Conservation (phyloP, 352 stramenopile genomes). For the Thraustochytrium striatum region DNA sequence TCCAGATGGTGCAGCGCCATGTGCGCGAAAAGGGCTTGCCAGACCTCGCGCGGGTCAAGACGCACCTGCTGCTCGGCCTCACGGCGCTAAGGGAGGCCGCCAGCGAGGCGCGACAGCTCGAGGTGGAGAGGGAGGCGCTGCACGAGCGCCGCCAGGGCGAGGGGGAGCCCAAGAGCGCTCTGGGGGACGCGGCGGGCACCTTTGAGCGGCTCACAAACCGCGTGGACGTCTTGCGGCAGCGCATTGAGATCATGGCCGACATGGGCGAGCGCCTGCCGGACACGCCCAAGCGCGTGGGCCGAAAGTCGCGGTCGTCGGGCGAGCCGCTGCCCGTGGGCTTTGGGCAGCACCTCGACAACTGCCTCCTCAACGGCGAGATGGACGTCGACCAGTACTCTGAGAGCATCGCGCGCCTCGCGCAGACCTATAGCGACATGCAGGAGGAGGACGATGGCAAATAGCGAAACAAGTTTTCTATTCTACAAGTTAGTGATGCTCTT, state of each 20-base stretch:
- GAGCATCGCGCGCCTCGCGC: slow-evolving; percentile 16
- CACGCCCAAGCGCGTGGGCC: too few relatives aligned
- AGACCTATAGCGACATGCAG: slow-evolving; percentile 9
- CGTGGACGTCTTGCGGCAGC: neutral
- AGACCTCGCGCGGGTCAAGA: neutral
- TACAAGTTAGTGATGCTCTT: too few relatives aligned
- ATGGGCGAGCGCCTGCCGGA: too few relatives aligned
- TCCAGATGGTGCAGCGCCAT: neutral
- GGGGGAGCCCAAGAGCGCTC: neutral
- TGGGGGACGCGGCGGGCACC: neutral
- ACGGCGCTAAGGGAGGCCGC: neutral
- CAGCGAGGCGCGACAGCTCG: neutral
- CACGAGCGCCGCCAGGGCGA: neutral
- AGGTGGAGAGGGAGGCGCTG: too few relatives aligned
- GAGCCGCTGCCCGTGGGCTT: slow-evolving; percentile 18
- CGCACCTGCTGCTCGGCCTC: neutral
- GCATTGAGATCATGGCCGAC: neutral
- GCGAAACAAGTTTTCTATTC: too few relatives aligned
- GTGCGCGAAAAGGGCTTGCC: neutral
- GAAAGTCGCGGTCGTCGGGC: neutral
- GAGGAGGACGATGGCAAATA: neutral
- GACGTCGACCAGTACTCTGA: slow-evolving; percentile 24
- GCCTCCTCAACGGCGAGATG: slow-evolving; percentile 9
- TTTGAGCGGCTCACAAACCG: neutral
- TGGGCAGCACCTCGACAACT: slow-evolving; percentile 25